phyloP scores from a whole-genome alignment of 441 rosid genomes.

The Capsella rubella region DNA sequence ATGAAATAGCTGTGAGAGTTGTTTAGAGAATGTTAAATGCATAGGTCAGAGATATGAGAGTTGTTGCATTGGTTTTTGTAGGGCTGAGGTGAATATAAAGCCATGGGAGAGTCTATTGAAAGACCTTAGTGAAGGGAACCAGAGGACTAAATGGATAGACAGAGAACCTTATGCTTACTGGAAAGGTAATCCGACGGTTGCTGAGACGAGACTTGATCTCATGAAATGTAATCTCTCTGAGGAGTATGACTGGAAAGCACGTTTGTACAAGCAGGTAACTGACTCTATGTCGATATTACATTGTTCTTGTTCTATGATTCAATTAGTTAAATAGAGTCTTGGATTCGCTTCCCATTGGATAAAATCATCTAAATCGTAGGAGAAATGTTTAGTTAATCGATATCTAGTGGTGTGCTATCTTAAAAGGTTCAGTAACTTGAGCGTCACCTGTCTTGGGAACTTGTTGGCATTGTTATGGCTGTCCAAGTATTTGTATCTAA shows the following conservation, averaged over 20 bases:
- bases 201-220: constrained; percentile 54
- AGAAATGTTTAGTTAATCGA: background rate
- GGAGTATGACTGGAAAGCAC: constrained; percentile 60
- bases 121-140: constrained; percentile 58
- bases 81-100: constrained; percentile 68
- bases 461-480: background rate
- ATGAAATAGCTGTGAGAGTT: background rate
- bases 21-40: background rate
- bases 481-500: background rate
- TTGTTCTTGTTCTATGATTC: constrained; percentile 14
- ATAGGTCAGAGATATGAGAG: constrained; percentile 11
- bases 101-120: constrained; percentile 59
- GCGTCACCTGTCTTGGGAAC: background rate
- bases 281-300: background rate
- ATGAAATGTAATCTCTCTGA: constrained; percentile 64
- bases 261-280: constrained; percentile 55
- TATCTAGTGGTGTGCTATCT: background rate
- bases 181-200: constrained; percentile 65
- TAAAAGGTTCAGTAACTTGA: constrained; percentile 8
- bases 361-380: background rate
- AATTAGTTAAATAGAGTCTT: background rate
- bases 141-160: constrained; percentile 57
- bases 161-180: constrained; percentile 69
- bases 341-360: constrained; percentile 5
- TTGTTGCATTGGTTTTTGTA: constrained; percentile 33